These are phyloP conservation scores for Hirsutella minnesotensis DNA, from an alignment of 2,329 filamentous ascomycete species.

Conservation along the genomic window DNA sequence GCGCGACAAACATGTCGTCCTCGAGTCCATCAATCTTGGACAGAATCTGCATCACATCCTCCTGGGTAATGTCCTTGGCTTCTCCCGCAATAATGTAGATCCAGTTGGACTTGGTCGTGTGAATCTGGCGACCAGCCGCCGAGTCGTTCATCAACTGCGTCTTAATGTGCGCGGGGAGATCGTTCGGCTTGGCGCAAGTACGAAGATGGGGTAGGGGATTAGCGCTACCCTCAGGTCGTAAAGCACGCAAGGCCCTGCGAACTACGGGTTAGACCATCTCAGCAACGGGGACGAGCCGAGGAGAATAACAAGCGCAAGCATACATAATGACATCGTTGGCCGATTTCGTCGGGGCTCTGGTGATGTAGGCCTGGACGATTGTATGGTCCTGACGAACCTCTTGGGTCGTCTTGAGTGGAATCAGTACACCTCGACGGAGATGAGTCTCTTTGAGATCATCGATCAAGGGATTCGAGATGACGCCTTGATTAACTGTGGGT, in stretches of 20 bases:
- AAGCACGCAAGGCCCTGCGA: slow-evolving; percentile 39
- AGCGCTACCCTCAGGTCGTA: slow-evolving; percentile 48
- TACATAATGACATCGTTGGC: slow-evolving; percentile 65
- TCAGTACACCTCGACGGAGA: slow-evolving; percentile 36
- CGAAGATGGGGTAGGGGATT: slow-evolving; percentile 61
- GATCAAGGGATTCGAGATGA: slow-evolving; percentile 24
- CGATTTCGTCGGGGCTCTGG: slow-evolving; percentile 58
- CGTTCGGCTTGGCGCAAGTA: slow-evolving; percentile 60
- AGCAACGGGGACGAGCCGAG: background rate
- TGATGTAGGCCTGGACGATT: slow-evolving; percentile 54
- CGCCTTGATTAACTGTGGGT: slow-evolving; percentile 2
- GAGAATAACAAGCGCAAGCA: background rate
- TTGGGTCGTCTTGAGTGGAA: slow-evolving; percentile 52
- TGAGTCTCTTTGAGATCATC: slow-evolving; percentile 23
- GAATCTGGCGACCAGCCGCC: slow-evolving; percentile 40
- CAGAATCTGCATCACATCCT: slow-evolving; percentile 38
- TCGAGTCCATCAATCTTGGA: slow-evolving; percentile 37
- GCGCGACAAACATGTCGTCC: slow-evolving; percentile 43
- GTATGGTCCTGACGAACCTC: slow-evolving; percentile 49
- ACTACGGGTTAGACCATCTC: slow-evolving; percentile 7
- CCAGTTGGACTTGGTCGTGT: slow-evolving; percentile 48
- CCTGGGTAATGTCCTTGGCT: slow-evolving; percentile 36
- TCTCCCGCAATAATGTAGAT: slow-evolving; percentile 47
- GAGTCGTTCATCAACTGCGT: slow-evolving; percentile 47
- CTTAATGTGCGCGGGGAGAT: slow-evolving; percentile 55